Evolutionary conservation across 2,329 filamentous ascomycete species (phyloP).

Genomic region (Aspergillus piperis): DNA sequence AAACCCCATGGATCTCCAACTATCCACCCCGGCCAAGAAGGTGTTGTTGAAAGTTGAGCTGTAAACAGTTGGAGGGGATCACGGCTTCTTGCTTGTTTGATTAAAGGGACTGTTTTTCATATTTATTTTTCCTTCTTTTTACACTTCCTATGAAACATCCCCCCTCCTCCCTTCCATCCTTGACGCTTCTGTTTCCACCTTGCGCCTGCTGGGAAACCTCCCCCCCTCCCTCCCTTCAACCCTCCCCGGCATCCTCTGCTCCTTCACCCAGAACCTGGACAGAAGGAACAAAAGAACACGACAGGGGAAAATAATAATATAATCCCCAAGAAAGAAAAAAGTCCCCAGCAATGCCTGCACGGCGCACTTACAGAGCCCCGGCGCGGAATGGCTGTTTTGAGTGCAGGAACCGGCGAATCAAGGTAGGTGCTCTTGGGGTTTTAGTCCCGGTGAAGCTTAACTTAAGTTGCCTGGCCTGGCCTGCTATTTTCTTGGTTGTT

Average conservation of each 20-base stretch:
- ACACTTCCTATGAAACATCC: background rate
- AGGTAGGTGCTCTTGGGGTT: conserved; percentile 20
- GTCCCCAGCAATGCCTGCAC: conserved; percentile 20
- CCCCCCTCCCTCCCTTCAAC: background rate
- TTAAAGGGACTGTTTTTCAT: background rate
- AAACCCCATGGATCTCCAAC: background rate
- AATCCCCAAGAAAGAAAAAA: background rate
- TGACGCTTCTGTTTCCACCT: background rate
- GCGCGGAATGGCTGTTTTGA: conserved; percentile 23
- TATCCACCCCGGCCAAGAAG: too few relatives aligned
- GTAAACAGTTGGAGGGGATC: background rate
- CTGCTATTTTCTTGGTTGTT: conserved; percentile 4
- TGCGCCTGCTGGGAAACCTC: background rate
- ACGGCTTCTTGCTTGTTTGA: background rate
- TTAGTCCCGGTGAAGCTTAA: background rate
- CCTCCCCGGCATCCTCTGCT: background rate
- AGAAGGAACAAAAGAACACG: too few relatives aligned
- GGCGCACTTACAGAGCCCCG: conserved; percentile 16
- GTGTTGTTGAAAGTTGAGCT: background rate
- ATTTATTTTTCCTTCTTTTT: too few relatives aligned
- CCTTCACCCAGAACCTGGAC: too few relatives aligned
- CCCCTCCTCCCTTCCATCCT: background rate
- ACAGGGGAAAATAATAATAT: background rate
- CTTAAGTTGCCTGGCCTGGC: conserved; percentile 1
- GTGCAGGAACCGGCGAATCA: conserved; percentile 23